Evolutionary conservation across 345 rosid species (phyloP).

Genomic region (Streptanthus diversifolius): DNA sequence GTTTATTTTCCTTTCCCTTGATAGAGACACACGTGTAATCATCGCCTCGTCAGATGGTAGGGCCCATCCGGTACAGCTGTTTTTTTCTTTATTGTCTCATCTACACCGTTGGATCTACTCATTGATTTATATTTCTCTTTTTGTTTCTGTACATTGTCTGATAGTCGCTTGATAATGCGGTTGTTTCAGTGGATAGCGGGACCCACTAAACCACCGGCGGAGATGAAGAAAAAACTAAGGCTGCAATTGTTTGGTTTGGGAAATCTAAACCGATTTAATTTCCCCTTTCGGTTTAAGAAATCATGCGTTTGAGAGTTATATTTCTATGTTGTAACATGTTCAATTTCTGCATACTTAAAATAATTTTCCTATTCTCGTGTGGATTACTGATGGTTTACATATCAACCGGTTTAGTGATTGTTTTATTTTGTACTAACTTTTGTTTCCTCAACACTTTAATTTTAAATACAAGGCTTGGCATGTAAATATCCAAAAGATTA

Average conservation of each 20-base stretch:
- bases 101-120: conserved; percentile 25
- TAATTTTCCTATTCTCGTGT: background rate
- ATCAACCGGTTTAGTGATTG: background rate
- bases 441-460: background rate
- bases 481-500: background rate
- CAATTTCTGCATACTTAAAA: background rate
- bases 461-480: background rate
- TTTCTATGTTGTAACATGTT: background rate
- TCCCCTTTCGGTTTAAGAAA: background rate
- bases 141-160: conserved; percentile 1
- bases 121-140: background rate
- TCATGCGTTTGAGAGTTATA: background rate
- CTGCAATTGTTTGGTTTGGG: background rate
- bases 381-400: background rate
- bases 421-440: background rate
- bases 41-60: conserved; percentile 13
- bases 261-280: background rate
- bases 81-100: background rate
- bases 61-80: background rate
- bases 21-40: conserved; percentile 26
- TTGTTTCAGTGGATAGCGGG: conserved; percentile 26
- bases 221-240: background rate
- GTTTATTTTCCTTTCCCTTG: background rate
- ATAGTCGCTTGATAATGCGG: conserved; percentile 33
- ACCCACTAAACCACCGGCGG: conserved; percentile 8